Evolutionary conservation across 805 yeast species (phyloP).

Genomic region (Candida anglica): DNA sequence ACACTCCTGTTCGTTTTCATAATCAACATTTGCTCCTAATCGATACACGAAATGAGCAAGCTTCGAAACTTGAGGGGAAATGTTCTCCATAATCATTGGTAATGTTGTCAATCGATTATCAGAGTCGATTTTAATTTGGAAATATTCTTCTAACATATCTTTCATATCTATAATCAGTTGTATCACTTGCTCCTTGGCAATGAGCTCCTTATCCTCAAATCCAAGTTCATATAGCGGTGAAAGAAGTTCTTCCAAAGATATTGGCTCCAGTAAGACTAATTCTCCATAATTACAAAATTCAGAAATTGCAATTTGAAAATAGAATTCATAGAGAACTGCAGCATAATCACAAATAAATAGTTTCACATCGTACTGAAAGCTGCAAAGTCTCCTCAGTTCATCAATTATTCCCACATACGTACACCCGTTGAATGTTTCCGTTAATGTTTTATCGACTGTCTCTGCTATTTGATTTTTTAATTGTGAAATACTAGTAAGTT

Average conservation of each 20-base stretch:
- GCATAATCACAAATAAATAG: slow-evolving; percentile 80
- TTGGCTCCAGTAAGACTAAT: slow-evolving; percentile 17
- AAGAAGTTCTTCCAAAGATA: slow-evolving; percentile 29
- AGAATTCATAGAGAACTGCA: slow-evolving; percentile 59
- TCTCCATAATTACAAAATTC: slow-evolving; percentile 82
- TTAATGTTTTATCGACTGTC: slow-evolving; percentile 47
- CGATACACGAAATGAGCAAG: slow-evolving; percentile 64
- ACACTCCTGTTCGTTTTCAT: slow-evolving; percentile 67
- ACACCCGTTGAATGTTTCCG: slow-evolving; percentile 64
- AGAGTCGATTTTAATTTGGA: slow-evolving; percentile 46
- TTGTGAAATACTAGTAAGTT: slow-evolving; percentile 54
- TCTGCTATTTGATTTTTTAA: slow-evolving; percentile 50
- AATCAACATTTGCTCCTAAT: slow-evolving; percentile 56
- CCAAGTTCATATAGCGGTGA: slow-evolving; percentile 25
- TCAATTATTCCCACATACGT: slow-evolving; percentile 85
- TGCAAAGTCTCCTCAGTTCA: slow-evolving; percentile 59
- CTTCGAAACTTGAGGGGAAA: slow-evolving; percentile 59
- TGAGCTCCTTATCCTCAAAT: slow-evolving; percentile 7
- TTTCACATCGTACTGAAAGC: slow-evolving; percentile 81
- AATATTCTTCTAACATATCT: slow-evolving; percentile 82
- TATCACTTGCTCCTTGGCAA: slow-evolving; percentile 10
- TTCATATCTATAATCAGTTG: slow-evolving; percentile 42
- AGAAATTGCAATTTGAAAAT: slow-evolving; percentile 74
- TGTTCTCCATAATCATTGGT: slow-evolving; percentile 67
- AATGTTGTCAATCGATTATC: slow-evolving; percentile 40